These are phyloP conservation scores for Gautieria morchelliformis DNA, from an alignment of 768 basidiomycete species.

Conservation along the genomic window DNA sequence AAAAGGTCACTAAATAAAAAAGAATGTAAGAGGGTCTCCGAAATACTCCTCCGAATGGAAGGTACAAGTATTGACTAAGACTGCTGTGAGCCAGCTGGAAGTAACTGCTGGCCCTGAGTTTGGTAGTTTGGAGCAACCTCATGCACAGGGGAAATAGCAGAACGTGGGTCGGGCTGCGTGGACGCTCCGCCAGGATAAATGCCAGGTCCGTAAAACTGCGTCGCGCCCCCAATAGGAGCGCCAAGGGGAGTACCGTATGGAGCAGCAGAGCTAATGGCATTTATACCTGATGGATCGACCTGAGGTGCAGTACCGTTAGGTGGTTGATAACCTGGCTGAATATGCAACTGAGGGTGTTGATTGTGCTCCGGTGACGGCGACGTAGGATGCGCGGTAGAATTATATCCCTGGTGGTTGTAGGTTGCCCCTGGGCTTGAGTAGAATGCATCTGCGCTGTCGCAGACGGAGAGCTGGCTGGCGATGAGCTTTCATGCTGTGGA, in stretches of 20 bases:
- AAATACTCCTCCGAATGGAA: not conserved
- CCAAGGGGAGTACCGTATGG: not conserved
- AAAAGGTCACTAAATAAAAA: too few relatives aligned
- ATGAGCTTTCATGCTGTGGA: not conserved
- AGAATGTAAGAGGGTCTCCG: not conserved
- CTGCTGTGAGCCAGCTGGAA: not conserved
- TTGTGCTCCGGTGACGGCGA: not conserved
- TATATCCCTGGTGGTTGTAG: not conserved
- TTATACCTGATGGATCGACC: not conserved
- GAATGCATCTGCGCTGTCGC: not conserved
- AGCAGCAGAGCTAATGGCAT: not conserved
- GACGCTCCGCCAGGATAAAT: not conserved
- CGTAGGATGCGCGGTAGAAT: not conserved
- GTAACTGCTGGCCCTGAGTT: not conserved
- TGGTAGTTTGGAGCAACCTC: not conserved
- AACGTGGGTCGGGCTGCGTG: not conserved
- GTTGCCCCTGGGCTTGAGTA: not conserved
- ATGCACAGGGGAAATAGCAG: not conserved
- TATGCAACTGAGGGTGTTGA: not conserved
- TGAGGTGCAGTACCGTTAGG: not conserved
- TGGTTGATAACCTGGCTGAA: constrained; percentile 1
- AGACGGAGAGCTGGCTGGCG: not conserved
- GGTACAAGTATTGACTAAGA: not conserved
- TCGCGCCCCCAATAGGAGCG: not conserved
- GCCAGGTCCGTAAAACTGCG: not conserved